Conservation (phyloP, 1,284 basidiomycete genomes). For the Marasmius tenuissimus region DNA sequence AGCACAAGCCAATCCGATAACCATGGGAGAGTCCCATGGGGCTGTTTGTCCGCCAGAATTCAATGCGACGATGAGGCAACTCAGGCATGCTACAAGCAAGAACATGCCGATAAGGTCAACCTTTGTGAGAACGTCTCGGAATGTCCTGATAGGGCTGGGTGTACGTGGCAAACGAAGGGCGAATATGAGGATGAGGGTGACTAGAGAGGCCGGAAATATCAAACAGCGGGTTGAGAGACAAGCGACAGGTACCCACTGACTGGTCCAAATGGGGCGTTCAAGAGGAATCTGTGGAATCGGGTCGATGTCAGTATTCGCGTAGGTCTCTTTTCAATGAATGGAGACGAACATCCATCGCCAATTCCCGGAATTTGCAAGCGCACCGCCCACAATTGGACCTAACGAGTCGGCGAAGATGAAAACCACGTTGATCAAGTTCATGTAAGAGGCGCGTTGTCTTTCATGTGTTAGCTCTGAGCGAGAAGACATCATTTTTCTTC, state of each 20-base stretch:
- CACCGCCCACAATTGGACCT: constrained; percentile 31
- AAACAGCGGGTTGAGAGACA: neutral
- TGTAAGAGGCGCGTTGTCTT: constrained; percentile 30
- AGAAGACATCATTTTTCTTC: neutral
- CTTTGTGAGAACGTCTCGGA: constrained; percentile 21
- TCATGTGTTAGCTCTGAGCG: constrained; percentile 30
- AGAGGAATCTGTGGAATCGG: constrained; percentile 10
- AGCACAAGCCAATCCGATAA: constrained; percentile 28
- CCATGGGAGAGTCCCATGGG: constrained; percentile 28
- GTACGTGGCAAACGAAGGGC: constrained; percentile 21
- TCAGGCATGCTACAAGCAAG: constrained; percentile 21
- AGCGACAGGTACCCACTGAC: constrained; percentile 23
- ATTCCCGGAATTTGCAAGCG: constrained; percentile 29
- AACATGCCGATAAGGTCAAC: constrained; percentile 28
- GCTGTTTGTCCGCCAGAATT: constrained; percentile 31
- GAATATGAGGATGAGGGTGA: constrained; percentile 27
- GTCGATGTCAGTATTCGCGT: no score
- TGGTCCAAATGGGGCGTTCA: constrained; percentile 31
- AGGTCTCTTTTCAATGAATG: no score
- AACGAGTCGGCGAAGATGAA: constrained; percentile 31
- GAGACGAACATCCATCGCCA: constrained; percentile 34
- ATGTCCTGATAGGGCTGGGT: constrained; percentile 12
- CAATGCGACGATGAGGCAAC: constrained; percentile 29
- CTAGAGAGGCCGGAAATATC: constrained; percentile 14
- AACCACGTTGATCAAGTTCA: constrained; percentile 32